Evolutionary conservation across 148 eudicot genomes (phyloP).

Genomic region (Cornus suecica): DNA sequence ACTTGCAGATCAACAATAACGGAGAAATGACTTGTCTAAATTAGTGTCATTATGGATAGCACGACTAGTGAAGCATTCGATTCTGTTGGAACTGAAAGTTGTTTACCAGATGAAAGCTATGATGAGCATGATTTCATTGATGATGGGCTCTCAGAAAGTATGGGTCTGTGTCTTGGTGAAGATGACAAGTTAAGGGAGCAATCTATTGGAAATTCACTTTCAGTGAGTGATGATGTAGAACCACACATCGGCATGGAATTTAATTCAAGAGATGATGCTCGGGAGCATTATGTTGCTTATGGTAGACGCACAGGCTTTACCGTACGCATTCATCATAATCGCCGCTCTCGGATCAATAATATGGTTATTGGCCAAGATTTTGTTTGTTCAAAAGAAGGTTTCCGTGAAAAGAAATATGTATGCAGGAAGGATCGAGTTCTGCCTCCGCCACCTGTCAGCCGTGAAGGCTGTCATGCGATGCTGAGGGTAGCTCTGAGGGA

Average conservation of each 20-base stretch:
- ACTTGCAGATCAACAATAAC: conserved; percentile 14
- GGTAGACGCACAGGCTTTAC: conserved; percentile 34
- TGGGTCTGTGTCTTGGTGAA: conserved; percentile 9
- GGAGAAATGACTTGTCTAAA: background rate
- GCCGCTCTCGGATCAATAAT: conserved; percentile 31
- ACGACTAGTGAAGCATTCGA: conserved; percentile 13
- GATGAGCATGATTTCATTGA: conserved; percentile 15
- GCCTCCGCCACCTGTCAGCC: conserved; percentile 28
- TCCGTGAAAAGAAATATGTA: conserved; percentile 30
- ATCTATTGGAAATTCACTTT: background rate
- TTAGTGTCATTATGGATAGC: conserved; percentile 19
- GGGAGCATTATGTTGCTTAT: conserved; percentile 29
- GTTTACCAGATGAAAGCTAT: conserved; percentile 17
- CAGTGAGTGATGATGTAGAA: conserved; percentile 13
- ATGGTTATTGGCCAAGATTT: conserved; percentile 41
- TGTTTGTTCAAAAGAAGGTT: conserved; percentile 36
- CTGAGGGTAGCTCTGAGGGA: conserved; percentile 33
- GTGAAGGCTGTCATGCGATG: conserved; percentile 43
- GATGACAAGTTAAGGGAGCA: conserved; percentile 19
- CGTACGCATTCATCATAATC: conserved; percentile 31
- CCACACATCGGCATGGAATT: conserved; percentile 33
- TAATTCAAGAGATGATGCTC: conserved; percentile 30
- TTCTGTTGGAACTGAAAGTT: conserved; percentile 19
- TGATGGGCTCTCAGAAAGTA: conserved; percentile 13
- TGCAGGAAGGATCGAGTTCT: conserved; percentile 30